These are phyloP conservation scores for Aphelidium insulamus DNA, from an alignment of 371 early-diverging fungal genomes.

Conservation along the genomic window DNA sequence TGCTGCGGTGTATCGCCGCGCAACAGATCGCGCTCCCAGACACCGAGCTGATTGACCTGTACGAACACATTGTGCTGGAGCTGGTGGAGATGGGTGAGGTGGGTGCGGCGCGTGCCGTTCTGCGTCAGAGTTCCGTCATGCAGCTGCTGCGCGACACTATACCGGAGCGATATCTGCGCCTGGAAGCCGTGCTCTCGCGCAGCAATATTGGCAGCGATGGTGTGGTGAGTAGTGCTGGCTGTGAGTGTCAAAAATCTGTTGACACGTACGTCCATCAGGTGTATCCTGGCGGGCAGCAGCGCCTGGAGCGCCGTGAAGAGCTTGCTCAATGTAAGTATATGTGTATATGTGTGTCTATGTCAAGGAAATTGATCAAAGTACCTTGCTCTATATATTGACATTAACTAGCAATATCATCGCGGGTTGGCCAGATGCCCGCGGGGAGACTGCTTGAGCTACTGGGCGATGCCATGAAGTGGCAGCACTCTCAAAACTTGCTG, in stretches of 20 bases:
- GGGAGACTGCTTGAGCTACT: slow-evolving; percentile 52
- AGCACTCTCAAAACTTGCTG: slow-evolving; percentile 51
- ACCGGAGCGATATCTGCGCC: slow-evolving; percentile 52
- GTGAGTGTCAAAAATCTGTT: neutral
- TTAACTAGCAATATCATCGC: slow-evolving; percentile 43
- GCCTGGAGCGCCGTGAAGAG: slow-evolving; percentile 38
- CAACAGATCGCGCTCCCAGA: slow-evolving; percentile 39
- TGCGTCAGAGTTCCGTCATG: slow-evolving; percentile 72
- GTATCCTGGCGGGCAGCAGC: slow-evolving; percentile 23
- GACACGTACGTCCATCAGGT: slow-evolving; percentile 4
- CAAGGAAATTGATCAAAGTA: neutral
- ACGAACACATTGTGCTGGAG: slow-evolving; percentile 78
- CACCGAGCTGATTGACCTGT: slow-evolving; percentile 48
- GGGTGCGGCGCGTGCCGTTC: slow-evolving; percentile 54
- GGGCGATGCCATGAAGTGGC: slow-evolving; percentile 65
- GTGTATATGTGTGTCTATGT: neutral
- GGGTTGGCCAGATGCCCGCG: slow-evolving; percentile 53
- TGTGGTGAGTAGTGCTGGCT: slow-evolving; percentile 4
- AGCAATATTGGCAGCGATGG: slow-evolving; percentile 33
- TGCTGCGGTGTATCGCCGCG: slow-evolving; percentile 41
- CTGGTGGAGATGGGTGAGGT: slow-evolving; percentile 57
- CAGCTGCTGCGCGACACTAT: slow-evolving; percentile 36
- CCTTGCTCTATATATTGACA: neutral
- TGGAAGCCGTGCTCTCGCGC: slow-evolving; percentile 49
- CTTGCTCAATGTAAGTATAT: slow-evolving; percentile 37